Evolutionary conservation across 331 rosid species (phyloP).

Genomic region (Malus hybrid): DNA sequence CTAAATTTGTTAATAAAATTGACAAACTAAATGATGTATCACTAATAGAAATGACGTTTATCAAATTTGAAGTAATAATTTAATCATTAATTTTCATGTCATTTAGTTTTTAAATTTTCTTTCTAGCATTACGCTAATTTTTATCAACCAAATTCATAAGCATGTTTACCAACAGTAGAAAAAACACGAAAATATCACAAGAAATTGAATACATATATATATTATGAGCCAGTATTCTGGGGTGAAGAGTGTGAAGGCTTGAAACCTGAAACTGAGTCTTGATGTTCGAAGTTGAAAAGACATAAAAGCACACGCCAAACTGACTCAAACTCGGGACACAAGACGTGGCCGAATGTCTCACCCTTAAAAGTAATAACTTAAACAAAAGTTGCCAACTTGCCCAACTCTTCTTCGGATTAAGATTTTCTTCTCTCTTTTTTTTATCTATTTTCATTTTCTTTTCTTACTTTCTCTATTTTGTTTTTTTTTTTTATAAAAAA

Average conservation of each 20-base stretch:
- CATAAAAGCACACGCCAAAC: constrained; percentile 12
- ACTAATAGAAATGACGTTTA: too few species aligned
- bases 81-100: too few species aligned
- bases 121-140: too few species aligned
- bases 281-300: neutral
- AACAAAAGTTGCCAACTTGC: neutral
- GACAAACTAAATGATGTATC: too few species aligned
- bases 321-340: constrained; percentile 5
- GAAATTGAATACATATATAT: neutral
- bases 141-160: neutral
- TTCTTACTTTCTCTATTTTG: too few species aligned
- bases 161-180: neutral
- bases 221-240: neutral
- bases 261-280: neutral
- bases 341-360: constrained; percentile 20
- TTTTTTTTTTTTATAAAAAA: too few species aligned
- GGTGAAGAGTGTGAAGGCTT: neutral
- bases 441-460: too few species aligned
- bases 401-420: neutral
- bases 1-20: too few species aligned
- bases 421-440: too few species aligned
- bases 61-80: too few species aligned
- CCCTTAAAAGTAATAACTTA: neutral
- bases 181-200: too few species aligned
- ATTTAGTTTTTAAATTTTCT: too few species aligned